Evolutionary conservation across 306 rosid genomes (phyloP).

Genomic region (Benincasa hispida): DNA sequence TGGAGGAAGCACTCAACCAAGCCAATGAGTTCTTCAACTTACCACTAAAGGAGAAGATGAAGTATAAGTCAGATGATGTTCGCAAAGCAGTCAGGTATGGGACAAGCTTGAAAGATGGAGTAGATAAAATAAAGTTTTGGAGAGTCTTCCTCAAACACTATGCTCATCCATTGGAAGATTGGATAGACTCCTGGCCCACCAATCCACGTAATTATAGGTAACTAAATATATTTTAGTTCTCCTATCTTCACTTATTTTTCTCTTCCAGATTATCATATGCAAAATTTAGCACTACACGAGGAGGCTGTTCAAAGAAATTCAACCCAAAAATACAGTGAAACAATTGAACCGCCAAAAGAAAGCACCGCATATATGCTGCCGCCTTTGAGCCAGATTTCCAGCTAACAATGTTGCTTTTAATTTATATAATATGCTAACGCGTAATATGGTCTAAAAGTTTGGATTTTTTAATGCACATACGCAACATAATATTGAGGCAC

Average conservation of each 20-base stretch:
- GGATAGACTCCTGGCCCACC: slow-evolving; percentile 37
- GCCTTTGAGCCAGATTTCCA: background rate
- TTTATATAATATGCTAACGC: background rate
- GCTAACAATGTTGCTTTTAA: background rate
- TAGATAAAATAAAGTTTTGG: slow-evolving; percentile 32
- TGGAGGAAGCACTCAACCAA: slow-evolving; percentile 22
- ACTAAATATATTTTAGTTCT: background rate
- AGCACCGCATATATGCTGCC: background rate
- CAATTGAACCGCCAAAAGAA: background rate
- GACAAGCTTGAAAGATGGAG: slow-evolving; percentile 33
- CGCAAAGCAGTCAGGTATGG: slow-evolving; percentile 36
- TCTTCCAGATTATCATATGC: background rate
- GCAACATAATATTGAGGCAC: background rate
- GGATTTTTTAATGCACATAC: background rate
- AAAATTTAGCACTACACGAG: background rate
- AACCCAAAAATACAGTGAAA: background rate
- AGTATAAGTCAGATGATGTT: slow-evolving; percentile 34
- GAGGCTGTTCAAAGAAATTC: background rate
- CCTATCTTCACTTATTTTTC: background rate
- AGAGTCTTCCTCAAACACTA: slow-evolving; percentile 52
- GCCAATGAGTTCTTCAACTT: slow-evolving; percentile 29
- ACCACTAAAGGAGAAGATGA: slow-evolving; percentile 26
- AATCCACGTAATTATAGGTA: slow-evolving; percentile 38
- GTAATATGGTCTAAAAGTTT: background rate
- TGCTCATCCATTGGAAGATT: slow-evolving; percentile 36